phyloP scores from a whole-genome alignment of 306 rosid genomes.

The Dalbergia cochinchinensis region DNA sequence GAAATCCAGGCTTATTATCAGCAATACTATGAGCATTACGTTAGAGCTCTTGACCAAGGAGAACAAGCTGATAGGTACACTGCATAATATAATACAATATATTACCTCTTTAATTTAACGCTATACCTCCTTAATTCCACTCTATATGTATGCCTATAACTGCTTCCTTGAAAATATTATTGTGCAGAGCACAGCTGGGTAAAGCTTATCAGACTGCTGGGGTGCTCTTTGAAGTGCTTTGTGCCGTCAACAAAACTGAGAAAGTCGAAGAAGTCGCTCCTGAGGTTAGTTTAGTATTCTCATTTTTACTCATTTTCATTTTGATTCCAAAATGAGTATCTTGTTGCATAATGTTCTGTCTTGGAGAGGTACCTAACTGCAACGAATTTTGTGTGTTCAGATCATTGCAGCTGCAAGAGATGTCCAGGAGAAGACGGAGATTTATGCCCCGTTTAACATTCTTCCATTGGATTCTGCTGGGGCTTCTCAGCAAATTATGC shows the following conservation, averaged over 20 bases:
- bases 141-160: not conserved
- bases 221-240: conserved; percentile 96
- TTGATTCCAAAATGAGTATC: conserved; percentile 27
- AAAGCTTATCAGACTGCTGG: conserved; percentile 96
- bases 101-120: not conserved
- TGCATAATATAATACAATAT: not conserved
- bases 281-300: conserved; percentile 65
- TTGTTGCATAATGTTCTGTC: conserved; percentile 32
- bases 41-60: conserved; percentile 89
- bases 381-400: conserved; percentile 53
- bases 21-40: conserved; percentile 90
- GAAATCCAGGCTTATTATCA: conserved; percentile 93
- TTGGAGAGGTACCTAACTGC: conserved; percentile 1
- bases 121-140: not conserved
- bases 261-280: conserved; percentile 99
- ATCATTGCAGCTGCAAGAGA: conserved; percentile 97
- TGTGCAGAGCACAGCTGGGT: conserved; percentile 87
- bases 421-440: conserved; percentile 96
- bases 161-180: conserved; percentile 8
- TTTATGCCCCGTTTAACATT: conserved; percentile 89
- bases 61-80: conserved; percentile 90
- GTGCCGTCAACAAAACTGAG: conserved; percentile 96
- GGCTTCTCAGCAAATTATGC: conserved; percentile 96
- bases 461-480: conserved; percentile 97
- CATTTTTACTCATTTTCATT: not conserved